These are phyloP conservation scores for Hepatocystis sp. DNA, from an alignment of 169 alveolate species.

Conservation along the genomic window DNA sequence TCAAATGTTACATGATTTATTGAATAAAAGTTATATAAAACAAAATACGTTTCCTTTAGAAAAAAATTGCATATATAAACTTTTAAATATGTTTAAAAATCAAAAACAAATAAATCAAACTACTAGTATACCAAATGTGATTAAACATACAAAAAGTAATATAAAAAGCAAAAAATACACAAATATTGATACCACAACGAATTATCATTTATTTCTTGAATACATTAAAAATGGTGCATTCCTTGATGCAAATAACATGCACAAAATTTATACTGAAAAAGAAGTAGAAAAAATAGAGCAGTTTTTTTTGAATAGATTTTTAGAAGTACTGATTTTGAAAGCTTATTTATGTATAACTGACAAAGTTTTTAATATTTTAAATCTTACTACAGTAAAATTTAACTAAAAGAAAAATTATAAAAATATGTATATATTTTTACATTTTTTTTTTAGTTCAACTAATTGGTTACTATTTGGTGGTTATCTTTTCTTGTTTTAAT, in stretches of 20 bases:
- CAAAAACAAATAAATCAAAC: not conserved
- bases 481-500: too few relatives aligned
- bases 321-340: constrained; percentile 51
- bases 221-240: constrained; percentile 11
- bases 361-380: constrained; percentile 27
- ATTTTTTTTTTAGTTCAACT: too few relatives aligned
- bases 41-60: constrained; percentile 1
- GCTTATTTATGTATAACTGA: constrained; percentile 20
- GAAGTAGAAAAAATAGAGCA: constrained; percentile 15
- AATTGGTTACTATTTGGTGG: too few relatives aligned
- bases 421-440: not conserved
- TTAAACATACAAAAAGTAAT: not conserved
- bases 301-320: constrained; percentile 21
- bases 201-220: constrained; percentile 8
- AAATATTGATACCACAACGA: not conserved
- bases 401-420: not conserved
- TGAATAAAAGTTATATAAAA: constrained; percentile 5
- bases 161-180: not conserved
- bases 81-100: constrained; percentile 7
- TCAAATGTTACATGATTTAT: constrained; percentile 10
- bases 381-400: constrained; percentile 27
- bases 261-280: not conserved
- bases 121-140: too few relatives aligned
- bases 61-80: constrained; percentile 5
- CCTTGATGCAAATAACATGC: not conserved